Base-by-base conservation (phyloP, 139 green algal species). In the Pleodorina starrii region DNA sequence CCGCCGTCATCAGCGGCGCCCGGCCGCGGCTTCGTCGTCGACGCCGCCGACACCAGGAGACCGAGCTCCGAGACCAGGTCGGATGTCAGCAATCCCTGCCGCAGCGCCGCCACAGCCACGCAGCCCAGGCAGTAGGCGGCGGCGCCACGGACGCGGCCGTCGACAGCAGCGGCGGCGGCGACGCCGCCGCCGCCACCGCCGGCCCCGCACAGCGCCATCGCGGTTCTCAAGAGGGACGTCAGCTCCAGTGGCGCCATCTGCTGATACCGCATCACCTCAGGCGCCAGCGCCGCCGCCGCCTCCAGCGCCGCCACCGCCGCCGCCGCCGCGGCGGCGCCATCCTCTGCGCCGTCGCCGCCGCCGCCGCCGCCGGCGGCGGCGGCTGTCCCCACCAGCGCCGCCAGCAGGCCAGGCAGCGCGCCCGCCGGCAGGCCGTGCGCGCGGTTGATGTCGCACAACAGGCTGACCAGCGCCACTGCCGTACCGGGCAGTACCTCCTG, bases 91-190 rank as follows among this genome's bases (percentile, higher is more conserved):
- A 79, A 12, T 23, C 82, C 82, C 60, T 88, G 82, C 19, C 82
- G 82, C 44, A 88, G 32, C 82, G 82, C 82, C 66, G 44, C 82
- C 7, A 51, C 82, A 1, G 32, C 32, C 25, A 79, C 63, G 44
- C 44, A 69, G 21, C 44, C 82, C 38, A 60, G 40, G 14, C 40
- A 76, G 44, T 69, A 68, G 4, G 82, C 82, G 44, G 63, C 82
- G 63, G 82, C 82, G 63, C 66, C 82, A 23, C 82, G 66, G 11
- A 88, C 66, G 40, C 82, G 35, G 44, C 82, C 82, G 82, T 88
- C 82, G 7, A 10, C 35, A 12, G 25, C 43, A 12, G 46, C 27
- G 27, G 46, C 44, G 44, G n/a, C 73, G n/a, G 16, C 50, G 40
- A 11, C 79, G 79, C 4, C 38, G 57, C 25, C 57, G 32, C 32